Evolutionary conservation across 2,329 filamentous ascomycete genomes (phyloP).

Genomic region (Xylariaceae sp.): DNA sequence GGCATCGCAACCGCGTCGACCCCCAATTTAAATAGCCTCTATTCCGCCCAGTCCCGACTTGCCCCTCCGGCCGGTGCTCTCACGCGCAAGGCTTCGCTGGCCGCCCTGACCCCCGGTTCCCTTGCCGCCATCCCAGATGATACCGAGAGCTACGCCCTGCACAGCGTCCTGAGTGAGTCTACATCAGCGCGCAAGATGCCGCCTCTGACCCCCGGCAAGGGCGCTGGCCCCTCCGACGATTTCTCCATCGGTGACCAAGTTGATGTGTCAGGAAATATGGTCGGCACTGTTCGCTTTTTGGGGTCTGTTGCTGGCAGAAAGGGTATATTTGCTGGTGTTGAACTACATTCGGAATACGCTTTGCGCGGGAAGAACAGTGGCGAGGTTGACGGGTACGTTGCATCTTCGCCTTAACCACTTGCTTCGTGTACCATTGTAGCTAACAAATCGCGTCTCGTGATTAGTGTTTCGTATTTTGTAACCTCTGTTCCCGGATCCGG

Average conservation of each 20-base stretch:
- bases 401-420: background rate
- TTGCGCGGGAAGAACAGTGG: constrained; percentile 91
- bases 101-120: constrained; percentile 68
- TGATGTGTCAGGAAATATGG: constrained; percentile 92
- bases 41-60: constrained; percentile 56
- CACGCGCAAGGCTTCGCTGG: constrained; percentile 73
- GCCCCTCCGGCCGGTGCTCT: constrained; percentile 52
- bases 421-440: no score
- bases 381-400: constrained; percentile 83
- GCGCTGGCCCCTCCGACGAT: constrained; percentile 52
- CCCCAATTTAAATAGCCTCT: constrained; percentile 62
- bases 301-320: constrained; percentile 87
- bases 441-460: no score
- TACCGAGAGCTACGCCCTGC: constrained; percentile 66
- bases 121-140: constrained; percentile 71
- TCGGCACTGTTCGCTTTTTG: constrained; percentile 86
- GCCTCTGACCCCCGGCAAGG: constrained; percentile 60
- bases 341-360: constrained; percentile 82
- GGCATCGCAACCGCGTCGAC: constrained; percentile 59
- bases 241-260: constrained; percentile 81
- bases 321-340: constrained; percentile 90
- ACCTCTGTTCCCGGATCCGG: constrained; percentile 81
- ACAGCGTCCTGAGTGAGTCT: constrained; percentile 57
- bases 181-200: constrained; percentile 40
- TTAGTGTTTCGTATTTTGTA: constrained; percentile 76